Conservation (phyloP, 2,329 filamentous ascomycete species). For the Alternaria conjuncta region DNA sequence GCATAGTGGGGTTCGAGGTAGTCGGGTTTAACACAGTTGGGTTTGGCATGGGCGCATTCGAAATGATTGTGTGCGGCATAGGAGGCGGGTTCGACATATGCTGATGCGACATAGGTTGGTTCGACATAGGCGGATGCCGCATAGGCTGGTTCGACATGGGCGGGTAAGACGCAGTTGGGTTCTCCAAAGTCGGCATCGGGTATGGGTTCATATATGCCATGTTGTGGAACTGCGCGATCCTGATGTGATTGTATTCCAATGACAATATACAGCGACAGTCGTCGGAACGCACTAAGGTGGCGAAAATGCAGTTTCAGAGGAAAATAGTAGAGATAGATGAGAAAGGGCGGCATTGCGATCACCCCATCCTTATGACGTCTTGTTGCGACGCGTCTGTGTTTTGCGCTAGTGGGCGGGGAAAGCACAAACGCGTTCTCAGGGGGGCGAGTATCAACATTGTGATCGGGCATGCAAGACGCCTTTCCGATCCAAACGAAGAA, state of each 20-base stretch:
- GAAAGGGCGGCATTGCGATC: not conserved
- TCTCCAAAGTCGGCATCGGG: not conserved
- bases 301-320: not conserved
- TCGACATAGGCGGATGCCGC: not conserved
- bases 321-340: not conserved
- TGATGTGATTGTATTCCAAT: not conserved
- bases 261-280: too few species aligned
- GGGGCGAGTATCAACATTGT: not conserved
- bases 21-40: not conserved
- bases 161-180: not conserved
- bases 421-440: not conserved
- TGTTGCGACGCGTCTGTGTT: conserved; percentile 1
- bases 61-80: not conserved
- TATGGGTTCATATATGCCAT: not conserved
- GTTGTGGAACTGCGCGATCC: not conserved
- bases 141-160: not conserved
- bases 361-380: not conserved
- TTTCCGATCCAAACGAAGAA: too few species aligned
- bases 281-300: not conserved
- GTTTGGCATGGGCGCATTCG: not conserved
- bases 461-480: not conserved
- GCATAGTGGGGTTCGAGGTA: not conserved
- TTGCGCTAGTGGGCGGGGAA: conserved; percentile 1
- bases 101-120: not conserved
- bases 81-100: not conserved